phyloP scores from a whole-genome alignment of 2,329 filamentous ascomycete species.

The Fusarium ambrosium region DNA sequence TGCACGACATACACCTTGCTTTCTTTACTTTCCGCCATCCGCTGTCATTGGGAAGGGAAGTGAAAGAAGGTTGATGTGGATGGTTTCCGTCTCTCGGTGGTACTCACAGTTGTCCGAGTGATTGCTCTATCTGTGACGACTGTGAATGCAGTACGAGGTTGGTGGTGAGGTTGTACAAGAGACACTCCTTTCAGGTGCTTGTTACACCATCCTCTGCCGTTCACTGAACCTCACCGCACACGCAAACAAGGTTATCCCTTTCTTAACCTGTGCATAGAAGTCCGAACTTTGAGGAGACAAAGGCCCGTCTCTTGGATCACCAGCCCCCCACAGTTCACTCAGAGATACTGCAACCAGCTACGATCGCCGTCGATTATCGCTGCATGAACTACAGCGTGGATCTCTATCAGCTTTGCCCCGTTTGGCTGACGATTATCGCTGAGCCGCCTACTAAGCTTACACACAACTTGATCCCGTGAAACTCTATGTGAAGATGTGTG shows the following conservation, averaged over 20 bases:
- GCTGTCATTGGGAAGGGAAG: neutral
- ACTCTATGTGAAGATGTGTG: neutral
- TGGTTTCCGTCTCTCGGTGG: slow-evolving; percentile 6
- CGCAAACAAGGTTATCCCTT: neutral
- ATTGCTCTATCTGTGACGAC: neutral
- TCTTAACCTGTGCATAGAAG: slow-evolving; percentile 7
- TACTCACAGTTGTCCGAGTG: neutral
- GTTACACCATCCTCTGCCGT: neutral
- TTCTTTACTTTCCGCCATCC: slow-evolving; percentile 1
- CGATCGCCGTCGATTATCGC: slow-evolving; percentile 25
- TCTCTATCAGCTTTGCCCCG: neutral
- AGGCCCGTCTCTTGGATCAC: slow-evolving; percentile 18
- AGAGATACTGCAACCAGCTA: slow-evolving; percentile 15
- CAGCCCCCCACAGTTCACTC: slow-evolving; percentile 12
- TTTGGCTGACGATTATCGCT: neutral
- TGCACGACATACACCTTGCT: slow-evolving; percentile 29
- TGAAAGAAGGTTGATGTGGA: neutral
- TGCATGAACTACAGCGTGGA: slow-evolving; percentile 13
- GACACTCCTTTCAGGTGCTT: neutral
- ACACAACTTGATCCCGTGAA: neutral
- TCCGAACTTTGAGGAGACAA: slow-evolving; percentile 2
- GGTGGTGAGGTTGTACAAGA: slow-evolving; percentile 3
- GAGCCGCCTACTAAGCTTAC: neutral
- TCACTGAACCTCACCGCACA: neutral
- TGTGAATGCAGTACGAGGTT: slow-evolving; percentile 8